Base-by-base conservation (phyloP, 2,329 filamentous ascomycete species). In the Alternaria solani region DNA sequence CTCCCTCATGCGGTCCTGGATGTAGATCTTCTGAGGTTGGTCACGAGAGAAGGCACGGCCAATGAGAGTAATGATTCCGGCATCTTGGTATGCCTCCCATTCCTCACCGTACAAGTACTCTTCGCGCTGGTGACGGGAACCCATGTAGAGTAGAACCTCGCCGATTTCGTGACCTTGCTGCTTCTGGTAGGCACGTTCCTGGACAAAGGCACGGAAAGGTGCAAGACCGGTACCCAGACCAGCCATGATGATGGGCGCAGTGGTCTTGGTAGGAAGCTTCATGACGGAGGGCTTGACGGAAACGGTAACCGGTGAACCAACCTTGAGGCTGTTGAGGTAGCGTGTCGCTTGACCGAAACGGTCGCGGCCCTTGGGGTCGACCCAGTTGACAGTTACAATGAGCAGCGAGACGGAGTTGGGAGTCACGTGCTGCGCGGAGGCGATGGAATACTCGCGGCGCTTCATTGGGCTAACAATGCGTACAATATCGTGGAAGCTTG, bases 61-160 rank as follows among this genome's bases (percentile, higher is more conserved):
- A 51, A 99, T 88, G 42, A 97, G 87, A 0, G 95, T 99, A 78
- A 99, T 94, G 71, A 99, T 92, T 52, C 95, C 95, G 0, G 95
- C 93, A 62, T 94, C 94, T 75, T 95, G 88, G 81, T 99, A 99
- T 0, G 95, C 95, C 80, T 99, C 95, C 95, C 95, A 99, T 80
- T 99, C 95, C 80, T 99, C 95, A 63, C 95, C 95, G 76, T 98
- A 99, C 62, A 97, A 89, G 81, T 99, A 99, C 82, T 99, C 95
- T 82, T 99, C 95, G 67, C 94, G 92, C 84, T 97, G 93, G 85
- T 97, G 94, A 54, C 95, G 94, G 18, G 93, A 94, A 65, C 95
- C 95, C 84, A 99, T 94, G 86, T 98, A 99, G 61, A 99, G 84
- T 54, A 99, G 87, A 64, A 98, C 95, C 43, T 93, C 84, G 55